Percentiles rank a stretch among this genome's conserved stretches.
Conservation (phyloP, 1,284 basidiomycete species). For the Mycosarcoma maydis region DNA sequence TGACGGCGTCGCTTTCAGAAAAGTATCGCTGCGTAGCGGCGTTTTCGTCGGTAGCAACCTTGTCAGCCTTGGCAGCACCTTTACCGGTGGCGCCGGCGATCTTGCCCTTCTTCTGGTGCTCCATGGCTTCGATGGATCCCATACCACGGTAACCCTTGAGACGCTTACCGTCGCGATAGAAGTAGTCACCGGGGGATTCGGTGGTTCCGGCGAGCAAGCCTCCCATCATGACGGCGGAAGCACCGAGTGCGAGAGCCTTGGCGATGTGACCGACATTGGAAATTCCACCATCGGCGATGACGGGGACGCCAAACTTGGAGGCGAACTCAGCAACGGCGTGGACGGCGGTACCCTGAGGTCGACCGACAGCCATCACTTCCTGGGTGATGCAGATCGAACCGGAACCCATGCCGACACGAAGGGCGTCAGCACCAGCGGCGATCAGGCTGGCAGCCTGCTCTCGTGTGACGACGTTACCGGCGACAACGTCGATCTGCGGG, state of each 20-base stretch:
- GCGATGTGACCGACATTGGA: slow-evolving; percentile 96
- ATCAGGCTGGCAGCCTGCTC: slow-evolving; percentile 96
- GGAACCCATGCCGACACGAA: slow-evolving; percentile 96
- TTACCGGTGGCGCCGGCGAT: slow-evolving; percentile 67
- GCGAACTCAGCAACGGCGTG: slow-evolving; percentile 95
- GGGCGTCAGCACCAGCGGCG: slow-evolving; percentile 89
- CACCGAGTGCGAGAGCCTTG: slow-evolving; percentile 93
- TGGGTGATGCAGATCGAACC: slow-evolving; percentile 99
- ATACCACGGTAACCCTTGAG: slow-evolving; percentile 99
- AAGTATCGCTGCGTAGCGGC: slow-evolving; percentile 97
- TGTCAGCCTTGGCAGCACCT: slow-evolving; percentile 70
- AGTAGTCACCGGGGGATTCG: slow-evolving; percentile 98
- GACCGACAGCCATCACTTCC: slow-evolving; percentile 99
- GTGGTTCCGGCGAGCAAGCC: slow-evolving; percentile 93
- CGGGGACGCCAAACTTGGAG: slow-evolving; percentile 90
- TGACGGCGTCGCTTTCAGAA: slow-evolving; percentile 91
- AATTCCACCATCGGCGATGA: slow-evolving; percentile 98
- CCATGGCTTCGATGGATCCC: slow-evolving; percentile 75
- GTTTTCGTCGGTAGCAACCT: slow-evolving; percentile 73
- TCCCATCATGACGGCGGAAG: slow-evolving; percentile 98
- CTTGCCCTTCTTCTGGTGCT: slow-evolving; percentile 62
- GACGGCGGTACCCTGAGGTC: slow-evolving; percentile 96
- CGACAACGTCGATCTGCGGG: slow-evolving; percentile 84
- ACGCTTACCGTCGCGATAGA: slow-evolving; percentile 97
- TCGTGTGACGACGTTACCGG: slow-evolving; percentile 96